Percentiles rank a stretch among this genome's conserved stretches.
Evolutionary conservation across 108 stramenopile species (phyloP).

Genomic region (Skeletonema potamos): DNA sequence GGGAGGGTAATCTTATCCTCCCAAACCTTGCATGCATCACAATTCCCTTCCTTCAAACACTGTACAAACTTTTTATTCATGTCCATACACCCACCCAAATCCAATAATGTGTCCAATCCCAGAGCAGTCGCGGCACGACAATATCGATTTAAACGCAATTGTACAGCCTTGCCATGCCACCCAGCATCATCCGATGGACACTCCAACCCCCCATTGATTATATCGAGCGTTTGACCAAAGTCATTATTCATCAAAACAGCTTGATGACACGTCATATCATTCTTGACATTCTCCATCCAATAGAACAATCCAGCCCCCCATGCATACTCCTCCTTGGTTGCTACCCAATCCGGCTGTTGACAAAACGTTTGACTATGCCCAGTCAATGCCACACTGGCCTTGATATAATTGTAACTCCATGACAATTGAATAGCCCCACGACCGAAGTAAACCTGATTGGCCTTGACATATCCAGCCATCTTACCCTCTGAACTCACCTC

Average conservation of each 20-base stretch:
- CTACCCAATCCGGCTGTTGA: slow-evolving; percentile 39
- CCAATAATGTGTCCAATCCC: slow-evolving; percentile 20
- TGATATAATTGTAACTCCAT: slow-evolving; percentile 51
- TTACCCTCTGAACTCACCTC: slow-evolving; percentile 3
- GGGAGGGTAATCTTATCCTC: slow-evolving; percentile 5
- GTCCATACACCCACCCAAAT: slow-evolving; percentile 37
- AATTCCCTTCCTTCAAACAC: slow-evolving; percentile 34
- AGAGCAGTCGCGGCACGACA: slow-evolving; percentile 36
- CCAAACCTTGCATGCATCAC: slow-evolving; percentile 32
- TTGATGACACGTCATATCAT: slow-evolving; percentile 45
- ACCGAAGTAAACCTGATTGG: slow-evolving; percentile 35
- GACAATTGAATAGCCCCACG: slow-evolving; percentile 43
- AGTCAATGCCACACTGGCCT: slow-evolving; percentile 36
- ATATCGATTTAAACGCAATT: slow-evolving; percentile 45
- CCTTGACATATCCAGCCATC: slow-evolving; percentile 36
- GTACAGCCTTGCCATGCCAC: slow-evolving; percentile 44
- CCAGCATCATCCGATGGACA: slow-evolving; percentile 42
- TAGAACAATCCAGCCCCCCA: slow-evolving; percentile 47
- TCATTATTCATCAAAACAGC: slow-evolving; percentile 36
- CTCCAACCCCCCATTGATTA: slow-evolving; percentile 47
- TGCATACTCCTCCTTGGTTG: slow-evolving; percentile 44
- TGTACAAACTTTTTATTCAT: slow-evolving; percentile 29
- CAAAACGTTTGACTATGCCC: slow-evolving; percentile 45
- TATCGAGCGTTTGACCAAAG: slow-evolving; percentile 43
- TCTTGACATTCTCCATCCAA: slow-evolving; percentile 54